Base-by-base conservation (phyloP, 495 filamentous ascomycete species). In the Hypoxylon trugodes region DNA sequence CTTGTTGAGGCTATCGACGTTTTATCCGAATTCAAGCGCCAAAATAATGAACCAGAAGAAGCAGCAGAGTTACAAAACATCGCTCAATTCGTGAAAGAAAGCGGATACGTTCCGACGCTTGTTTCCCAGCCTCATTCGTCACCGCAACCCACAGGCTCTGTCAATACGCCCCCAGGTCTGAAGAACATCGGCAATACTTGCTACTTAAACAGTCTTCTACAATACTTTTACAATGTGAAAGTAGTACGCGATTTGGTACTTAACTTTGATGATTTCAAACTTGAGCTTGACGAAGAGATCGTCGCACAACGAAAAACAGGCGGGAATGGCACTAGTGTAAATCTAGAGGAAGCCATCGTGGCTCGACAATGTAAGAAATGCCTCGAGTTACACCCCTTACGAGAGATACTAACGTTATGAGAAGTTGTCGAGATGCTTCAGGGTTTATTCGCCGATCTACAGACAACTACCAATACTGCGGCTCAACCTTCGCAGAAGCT, bases 131-230 rank as follows among this genome's bases (percentile, higher is more conserved):
- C 33, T 26, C 47, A 41, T 15, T 37, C 52, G 3, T 50, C 41
- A 7, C 43, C 50, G 13, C 30, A 40, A n/a, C 16, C 54, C 30
- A 24, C 42, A 19, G 30, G 24, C 4, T 21, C 24, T 3, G 15
- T 33, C 4, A 38, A 36, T 13, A 56, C 61, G 5, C 70, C 70
- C 0, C 70, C 70, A 47, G 95, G 95, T 0, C 81, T 98, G 9
- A 84, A 86, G 36, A 99, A 98, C 62, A 94, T 97, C 60, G 92
- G 94, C 36, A 97, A 97, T 64, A 99, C 95, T 1, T 99, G 95
- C 74, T 99, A 99, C 66, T 84, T 99, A 33, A 98, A 98, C 76
- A 98, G 95, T 72, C 82, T 99, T 25, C 76, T 99, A 9, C 95
- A 99, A 67, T 98, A 96, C 67, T 93, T 96, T 70, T 97, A 95